phyloP scores from a whole-genome alignment of 192 early-diverging fungal species.

The Coemansia sp. region DNA sequence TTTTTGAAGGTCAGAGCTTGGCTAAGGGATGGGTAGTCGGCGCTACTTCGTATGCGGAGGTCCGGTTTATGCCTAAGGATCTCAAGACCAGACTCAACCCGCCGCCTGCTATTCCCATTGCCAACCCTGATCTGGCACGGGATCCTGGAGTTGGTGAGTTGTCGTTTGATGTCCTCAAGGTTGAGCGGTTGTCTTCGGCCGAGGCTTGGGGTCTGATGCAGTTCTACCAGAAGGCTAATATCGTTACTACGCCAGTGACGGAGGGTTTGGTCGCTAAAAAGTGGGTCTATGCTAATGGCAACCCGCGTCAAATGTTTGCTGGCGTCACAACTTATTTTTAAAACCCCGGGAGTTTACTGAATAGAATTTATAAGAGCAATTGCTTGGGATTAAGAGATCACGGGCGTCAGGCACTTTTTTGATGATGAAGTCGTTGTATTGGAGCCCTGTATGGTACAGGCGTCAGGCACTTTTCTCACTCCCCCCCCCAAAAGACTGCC shows the following conservation, averaged over 20 bases:
- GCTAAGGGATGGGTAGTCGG: constrained; percentile 46
- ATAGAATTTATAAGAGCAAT: background rate
- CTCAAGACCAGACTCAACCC: constrained; percentile 35
- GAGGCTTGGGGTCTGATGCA: constrained; percentile 49
- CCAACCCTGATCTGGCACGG: constrained; percentile 36
- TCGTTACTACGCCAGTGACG: constrained; percentile 35
- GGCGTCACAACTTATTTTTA: constrained; percentile 46
- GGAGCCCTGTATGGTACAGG: too few relatives aligned
- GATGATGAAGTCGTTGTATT: too few relatives aligned
- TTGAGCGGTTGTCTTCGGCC: constrained; percentile 29
- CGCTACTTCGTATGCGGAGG: constrained; percentile 38
- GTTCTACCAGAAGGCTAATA: constrained; percentile 39
- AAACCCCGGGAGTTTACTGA: background rate
- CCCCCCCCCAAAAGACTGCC: background rate
- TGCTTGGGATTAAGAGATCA: background rate
- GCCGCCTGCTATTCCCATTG: constrained; percentile 24
- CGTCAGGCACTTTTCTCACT: background rate
- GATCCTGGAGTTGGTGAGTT: constrained; percentile 14
- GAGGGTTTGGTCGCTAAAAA: constrained; percentile 40
- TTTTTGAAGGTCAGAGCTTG: constrained; percentile 41
- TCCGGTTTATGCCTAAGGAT: constrained; percentile 39
- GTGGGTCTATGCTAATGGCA: constrained; percentile 48
- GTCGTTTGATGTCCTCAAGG: constrained; percentile 26
- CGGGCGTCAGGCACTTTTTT: background rate
- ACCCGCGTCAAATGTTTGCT: constrained; percentile 50